These are phyloP conservation scores for Quercus rubra DNA, from an alignment of 306 rosid genomes.

Conservation along the genomic window DNA sequence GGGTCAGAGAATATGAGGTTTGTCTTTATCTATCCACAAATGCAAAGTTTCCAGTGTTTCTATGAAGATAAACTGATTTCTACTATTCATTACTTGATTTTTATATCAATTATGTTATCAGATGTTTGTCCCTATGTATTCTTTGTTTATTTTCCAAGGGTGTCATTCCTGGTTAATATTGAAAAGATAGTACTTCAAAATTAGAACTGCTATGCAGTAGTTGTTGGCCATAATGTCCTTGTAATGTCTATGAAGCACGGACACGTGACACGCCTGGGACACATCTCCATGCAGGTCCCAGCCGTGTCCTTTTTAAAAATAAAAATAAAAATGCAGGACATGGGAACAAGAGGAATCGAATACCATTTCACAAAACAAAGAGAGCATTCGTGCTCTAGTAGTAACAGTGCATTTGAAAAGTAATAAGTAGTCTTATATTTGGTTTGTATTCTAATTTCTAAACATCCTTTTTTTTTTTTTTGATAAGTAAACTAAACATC, in stretches of 20 bases:
- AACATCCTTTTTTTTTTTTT: no score
- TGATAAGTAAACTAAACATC: no score
- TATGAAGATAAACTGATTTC: background rate
- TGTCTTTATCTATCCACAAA: conserved; percentile 9
- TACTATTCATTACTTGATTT: background rate
- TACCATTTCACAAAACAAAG: no score
- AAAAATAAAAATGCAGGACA: no score
- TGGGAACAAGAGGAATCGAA: no score
- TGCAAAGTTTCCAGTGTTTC: background rate
- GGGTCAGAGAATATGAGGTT: conserved; percentile 60
- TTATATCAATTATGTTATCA: background rate
- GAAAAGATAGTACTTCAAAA: background rate
- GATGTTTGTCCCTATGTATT: background rate
- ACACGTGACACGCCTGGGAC: no score
- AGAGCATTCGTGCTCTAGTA: no score
- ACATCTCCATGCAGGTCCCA: no score
- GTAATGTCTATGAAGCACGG: background rate
- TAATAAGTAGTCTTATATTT: no score
- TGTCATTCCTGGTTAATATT: background rate
- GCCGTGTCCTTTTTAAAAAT: no score
- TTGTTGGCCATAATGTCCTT: background rate
- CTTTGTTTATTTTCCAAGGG: background rate
- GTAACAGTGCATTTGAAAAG: no score
- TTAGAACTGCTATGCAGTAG: background rate
- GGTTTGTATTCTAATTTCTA: no score